A percentile compares a stretch with the other conserved stretches of the same genome.
Evolutionary conservation across 1,284 basidiomycete genomes (phyloP).

Genomic region (Ceratobasidium sp.): DNA sequence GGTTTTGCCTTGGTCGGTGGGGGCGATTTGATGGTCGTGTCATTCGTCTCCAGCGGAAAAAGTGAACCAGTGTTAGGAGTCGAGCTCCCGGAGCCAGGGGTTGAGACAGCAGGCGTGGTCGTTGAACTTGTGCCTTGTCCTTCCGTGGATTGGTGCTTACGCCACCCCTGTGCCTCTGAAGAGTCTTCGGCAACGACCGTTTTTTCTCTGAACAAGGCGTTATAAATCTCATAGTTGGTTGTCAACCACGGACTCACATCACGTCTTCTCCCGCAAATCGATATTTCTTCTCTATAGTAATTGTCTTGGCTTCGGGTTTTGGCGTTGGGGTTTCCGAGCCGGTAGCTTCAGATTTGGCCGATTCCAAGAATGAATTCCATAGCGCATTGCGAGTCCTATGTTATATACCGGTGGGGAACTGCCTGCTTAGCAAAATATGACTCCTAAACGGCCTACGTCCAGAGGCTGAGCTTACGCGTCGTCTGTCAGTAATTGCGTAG

Average conservation of each 20-base stretch:
- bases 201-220: conserved; percentile 60
- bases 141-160: not conserved
- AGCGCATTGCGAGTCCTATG: conserved; percentile 40
- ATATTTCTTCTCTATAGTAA: conserved; percentile 71
- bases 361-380: conserved; percentile 43
- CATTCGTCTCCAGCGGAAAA: not conserved
- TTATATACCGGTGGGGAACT: conserved; percentile 13
- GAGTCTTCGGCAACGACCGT: conserved; percentile 72
- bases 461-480: conserved; percentile 10
- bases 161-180: conserved; percentile 74
- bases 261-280: conserved; percentile 75
- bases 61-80: not conserved
- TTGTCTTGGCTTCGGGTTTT: conserved; percentile 50
- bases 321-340: not conserved
- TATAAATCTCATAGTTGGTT: conserved; percentile 19
- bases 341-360: conserved; percentile 11
- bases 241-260: conserved; percentile 56
- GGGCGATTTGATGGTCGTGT: not conserved
- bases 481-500: conserved; percentile 6
- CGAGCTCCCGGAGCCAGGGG: not conserved
- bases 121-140: not conserved
- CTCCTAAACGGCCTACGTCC: conserved; percentile 1
- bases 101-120: not conserved
- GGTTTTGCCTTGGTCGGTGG: conserved; percentile 6
- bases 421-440: conserved; percentile 40